Base-by-base conservation (phyloP, 2,329 filamentous ascomycete genomes). In the Didymella keratinophila region DNA sequence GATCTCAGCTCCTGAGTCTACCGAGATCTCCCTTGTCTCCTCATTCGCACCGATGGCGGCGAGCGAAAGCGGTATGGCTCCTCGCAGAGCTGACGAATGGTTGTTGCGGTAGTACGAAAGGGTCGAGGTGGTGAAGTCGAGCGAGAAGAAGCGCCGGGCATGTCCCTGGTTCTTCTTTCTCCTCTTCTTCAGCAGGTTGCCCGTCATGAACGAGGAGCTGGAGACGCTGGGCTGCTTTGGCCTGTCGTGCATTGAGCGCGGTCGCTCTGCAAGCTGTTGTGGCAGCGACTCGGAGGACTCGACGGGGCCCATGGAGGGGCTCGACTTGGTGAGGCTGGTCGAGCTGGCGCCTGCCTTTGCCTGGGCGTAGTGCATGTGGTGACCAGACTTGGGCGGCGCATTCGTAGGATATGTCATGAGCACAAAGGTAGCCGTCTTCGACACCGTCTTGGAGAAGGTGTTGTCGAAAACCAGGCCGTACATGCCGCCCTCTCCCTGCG, bases 381-480 rank as follows among this genome's bases (percentile, higher is more conserved):
- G 87, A 3, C 88, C 87, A 16, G 88, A 88, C 71, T 92, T 91
- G 1, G 92, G 92, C 32, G 91, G 87, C 6, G 87, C 85, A 66
- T 89, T 90, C 34, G 92, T 93, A 10, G 94, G 93, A 71, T 98
- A 97, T 37, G 93, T 98, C 75, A 98, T 85, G 51, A 99, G 86
- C 34, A 97, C 93, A 71, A 99, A 92, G 8, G 94, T 98, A 20
- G 93, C 93, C 28, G 90, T 97, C 80, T 99, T 99, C 52, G 93
- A 95, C 16, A 78, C 72, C 89, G 91, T 76, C 80, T 97, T 98
- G 60, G 93, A 97, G 76, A 99, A 99, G 27, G 95, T 99, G 74
- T 99, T 99, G 85, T 99, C 95, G 73, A 99, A 97, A 30, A 98
- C 92, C 61, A 99, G 82, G 56, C 93, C 95, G 75, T 96, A 99